These are phyloP conservation scores for Pythium oligandrum DNA, from an alignment of 352 stramenopile species.

Conservation along the genomic window DNA sequence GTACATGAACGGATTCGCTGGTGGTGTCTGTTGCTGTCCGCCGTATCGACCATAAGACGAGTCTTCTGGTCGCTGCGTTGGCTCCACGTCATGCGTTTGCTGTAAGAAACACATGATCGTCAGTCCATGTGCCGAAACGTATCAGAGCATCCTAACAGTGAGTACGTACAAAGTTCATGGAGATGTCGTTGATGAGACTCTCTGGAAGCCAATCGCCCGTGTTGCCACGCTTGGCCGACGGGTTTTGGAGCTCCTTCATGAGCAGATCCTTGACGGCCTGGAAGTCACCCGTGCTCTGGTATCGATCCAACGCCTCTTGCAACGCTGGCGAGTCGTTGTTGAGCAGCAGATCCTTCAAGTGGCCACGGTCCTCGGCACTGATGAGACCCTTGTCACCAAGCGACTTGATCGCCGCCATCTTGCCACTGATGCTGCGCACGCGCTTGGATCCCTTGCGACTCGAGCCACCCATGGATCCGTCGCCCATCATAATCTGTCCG, in stretches of 20 bases:
- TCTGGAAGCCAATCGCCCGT: slow-evolving; percentile 70
- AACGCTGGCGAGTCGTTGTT: slow-evolving; percentile 75
- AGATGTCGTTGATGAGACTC: slow-evolving; percentile 73
- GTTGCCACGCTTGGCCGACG: slow-evolving; percentile 54
- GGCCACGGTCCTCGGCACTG: slow-evolving; percentile 54
- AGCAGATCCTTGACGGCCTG: slow-evolving; percentile 67
- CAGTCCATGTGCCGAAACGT: no score
- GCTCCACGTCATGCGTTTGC: not conserved
- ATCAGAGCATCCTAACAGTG: no score
- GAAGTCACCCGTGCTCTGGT: slow-evolving; percentile 77
- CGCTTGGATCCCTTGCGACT: slow-evolving; percentile 58
- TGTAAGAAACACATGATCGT: no score
- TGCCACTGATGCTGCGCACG: slow-evolving; percentile 71
- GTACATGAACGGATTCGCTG: slow-evolving; percentile 16
- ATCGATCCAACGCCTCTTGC: slow-evolving; percentile 69
- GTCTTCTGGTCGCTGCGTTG: not conserved
- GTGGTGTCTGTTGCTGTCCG: not conserved
- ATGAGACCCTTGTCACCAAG: slow-evolving; percentile 71
- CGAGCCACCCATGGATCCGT: slow-evolving; percentile 9
- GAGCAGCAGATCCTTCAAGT: slow-evolving; percentile 72
- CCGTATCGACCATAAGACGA: no score
- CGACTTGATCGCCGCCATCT: slow-evolving; percentile 82
- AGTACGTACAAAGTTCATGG: slow-evolving; percentile 33
- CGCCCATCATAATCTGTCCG: slow-evolving; percentile 15
- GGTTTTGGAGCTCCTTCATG: slow-evolving; percentile 54